Percentiles rank a stretch among this genome's conserved stretches.
Conservation (phyloP, 2,329 filamentous ascomycete genomes). For the Verticillium nonalfalfae region DNA sequence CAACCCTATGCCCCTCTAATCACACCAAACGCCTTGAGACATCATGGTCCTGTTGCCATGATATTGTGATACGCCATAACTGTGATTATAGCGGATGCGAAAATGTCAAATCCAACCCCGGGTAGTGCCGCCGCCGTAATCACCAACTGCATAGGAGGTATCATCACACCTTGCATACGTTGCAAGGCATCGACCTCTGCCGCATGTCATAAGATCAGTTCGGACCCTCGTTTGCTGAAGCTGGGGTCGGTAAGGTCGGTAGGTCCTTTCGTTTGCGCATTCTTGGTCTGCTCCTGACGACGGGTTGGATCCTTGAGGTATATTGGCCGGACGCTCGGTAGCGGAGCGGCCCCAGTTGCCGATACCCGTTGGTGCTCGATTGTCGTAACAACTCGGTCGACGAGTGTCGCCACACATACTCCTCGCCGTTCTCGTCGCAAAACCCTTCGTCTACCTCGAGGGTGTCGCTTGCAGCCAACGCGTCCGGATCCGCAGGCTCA, state of each 20-base stretch:
- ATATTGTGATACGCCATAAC: neutral
- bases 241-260: neutral
- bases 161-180: neutral
- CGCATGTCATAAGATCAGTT: neutral
- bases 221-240: neutral
- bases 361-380: neutral
- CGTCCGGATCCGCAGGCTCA: neutral
- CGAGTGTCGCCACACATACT: neutral
- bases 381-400: neutral
- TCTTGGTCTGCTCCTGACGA: constrained; percentile 8
- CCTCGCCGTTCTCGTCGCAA: constrained; percentile 5
- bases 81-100: neutral
- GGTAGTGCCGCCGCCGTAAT: neutral
- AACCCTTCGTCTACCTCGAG: constrained; percentile 8
- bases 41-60: neutral
- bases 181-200: neutral
- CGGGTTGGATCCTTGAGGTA: constrained; percentile 5
- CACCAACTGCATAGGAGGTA: neutral
- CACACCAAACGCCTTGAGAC: neutral
- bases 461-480: neutral
- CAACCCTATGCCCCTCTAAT: constrained; percentile 1
- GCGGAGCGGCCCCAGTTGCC: constrained; percentile 1
- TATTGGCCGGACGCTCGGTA: constrained; percentile 9
- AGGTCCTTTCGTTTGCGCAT: constrained; percentile 9
- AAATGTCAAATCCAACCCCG: neutral